Percentiles rank a stretch among this genome's conserved stretches.
These are phyloP conservation scores for Conticribra weissflogii DNA, from an alignment of 108 stramenopile genomes.

Conservation along the genomic window DNA sequence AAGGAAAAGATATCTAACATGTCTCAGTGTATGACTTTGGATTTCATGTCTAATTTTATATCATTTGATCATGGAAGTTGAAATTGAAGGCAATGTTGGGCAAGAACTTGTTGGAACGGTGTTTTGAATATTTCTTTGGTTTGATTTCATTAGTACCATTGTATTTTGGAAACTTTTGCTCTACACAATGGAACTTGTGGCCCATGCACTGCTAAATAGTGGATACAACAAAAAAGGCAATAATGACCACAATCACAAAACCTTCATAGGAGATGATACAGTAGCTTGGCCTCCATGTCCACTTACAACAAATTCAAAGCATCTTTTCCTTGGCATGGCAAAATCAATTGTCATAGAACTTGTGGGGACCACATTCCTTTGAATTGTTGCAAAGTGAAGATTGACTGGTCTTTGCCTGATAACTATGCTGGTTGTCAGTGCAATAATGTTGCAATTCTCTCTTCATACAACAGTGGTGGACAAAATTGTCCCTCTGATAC, in stretches of 20 bases:
- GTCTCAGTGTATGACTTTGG: constrained; percentile 20
- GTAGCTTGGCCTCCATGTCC: background rate
- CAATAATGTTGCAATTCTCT: background rate
- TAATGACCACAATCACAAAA: too few relatives aligned
- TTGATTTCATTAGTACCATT: too few relatives aligned
- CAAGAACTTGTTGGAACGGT: too few relatives aligned
- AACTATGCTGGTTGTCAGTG: constrained; percentile 3
- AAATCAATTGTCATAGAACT: constrained; percentile 14
- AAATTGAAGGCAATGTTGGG: constrained; percentile 46
- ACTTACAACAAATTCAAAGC: constrained; percentile 4
- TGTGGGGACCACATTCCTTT: constrained; percentile 29
- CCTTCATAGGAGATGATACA: too few relatives aligned
- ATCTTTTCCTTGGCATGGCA: constrained; percentile 1
- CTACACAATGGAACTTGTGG: constrained; percentile 45
- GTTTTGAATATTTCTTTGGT: too few relatives aligned
- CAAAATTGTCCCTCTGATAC: background rate
- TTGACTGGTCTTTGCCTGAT: constrained; percentile 36
- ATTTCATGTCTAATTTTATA: constrained; percentile 32
- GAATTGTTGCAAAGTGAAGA: constrained; percentile 42
- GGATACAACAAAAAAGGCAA: constrained; percentile 2
- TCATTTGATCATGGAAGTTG: constrained; percentile 37
- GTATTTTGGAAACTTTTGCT: too few relatives aligned
- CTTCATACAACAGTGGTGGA: constrained; percentile 5
- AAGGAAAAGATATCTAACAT: background rate
- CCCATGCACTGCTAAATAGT: constrained; percentile 34